phyloP scores from a whole-genome alignment of 2,329 filamentous ascomycete species.

The Paecilomyces formosus region DNA sequence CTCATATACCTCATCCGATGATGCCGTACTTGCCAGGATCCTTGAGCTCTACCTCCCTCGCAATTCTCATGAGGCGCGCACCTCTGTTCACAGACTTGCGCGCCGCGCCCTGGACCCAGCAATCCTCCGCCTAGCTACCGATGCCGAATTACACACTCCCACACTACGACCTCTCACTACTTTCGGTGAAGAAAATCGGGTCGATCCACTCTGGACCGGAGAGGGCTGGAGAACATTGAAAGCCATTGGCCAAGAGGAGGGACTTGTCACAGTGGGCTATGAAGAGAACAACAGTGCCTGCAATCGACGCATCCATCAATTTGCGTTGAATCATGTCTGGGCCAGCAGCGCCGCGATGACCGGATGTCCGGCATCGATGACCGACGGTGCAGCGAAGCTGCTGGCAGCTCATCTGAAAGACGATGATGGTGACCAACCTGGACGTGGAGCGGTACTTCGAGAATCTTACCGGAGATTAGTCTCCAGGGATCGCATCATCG shows the following conservation, averaged over 20 bases:
- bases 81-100: neutral
- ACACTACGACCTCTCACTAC: slow-evolving; percentile 14
- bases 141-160: slow-evolving; percentile 15
- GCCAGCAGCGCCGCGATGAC: slow-evolving; percentile 16
- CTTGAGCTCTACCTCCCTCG: neutral
- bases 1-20: neutral
- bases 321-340: slow-evolving; percentile 15
- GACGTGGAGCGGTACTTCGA: slow-evolving; percentile 8
- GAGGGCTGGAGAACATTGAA: slow-evolving; percentile 19
- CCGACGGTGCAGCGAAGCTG: slow-evolving; percentile 18
- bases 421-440: slow-evolving; percentile 12
- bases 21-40: neutral
- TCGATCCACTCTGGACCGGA: slow-evolving; percentile 16
- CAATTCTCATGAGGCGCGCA: neutral
- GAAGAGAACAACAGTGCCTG: slow-evolving; percentile 7
- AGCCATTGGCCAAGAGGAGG: slow-evolving; percentile 16
- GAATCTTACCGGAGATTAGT: slow-evolving; percentile 32
- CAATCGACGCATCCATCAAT: slow-evolving; percentile 17
- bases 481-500: slow-evolving; percentile 42
- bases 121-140: slow-evolving; percentile 9
- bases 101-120: neutral
- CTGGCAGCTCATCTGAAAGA: slow-evolving; percentile 13
- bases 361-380: slow-evolving; percentile 20
- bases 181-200: slow-evolving; percentile 16
- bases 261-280: slow-evolving; percentile 16